Base-by-base conservation (phyloP, 2,329 filamentous ascomycete species). In the Aureobasidium namibiae region DNA sequence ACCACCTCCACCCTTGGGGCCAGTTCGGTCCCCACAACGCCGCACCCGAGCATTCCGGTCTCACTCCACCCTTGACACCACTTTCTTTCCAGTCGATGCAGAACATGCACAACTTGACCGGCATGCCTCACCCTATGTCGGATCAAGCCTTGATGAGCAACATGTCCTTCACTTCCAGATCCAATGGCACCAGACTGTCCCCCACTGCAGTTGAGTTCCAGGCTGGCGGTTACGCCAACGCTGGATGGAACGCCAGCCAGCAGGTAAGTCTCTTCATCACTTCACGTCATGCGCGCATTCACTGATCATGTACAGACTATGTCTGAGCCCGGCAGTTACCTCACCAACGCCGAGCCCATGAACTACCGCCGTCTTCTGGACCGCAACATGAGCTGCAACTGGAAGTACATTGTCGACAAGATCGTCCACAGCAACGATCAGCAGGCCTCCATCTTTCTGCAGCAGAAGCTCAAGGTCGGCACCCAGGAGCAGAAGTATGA, bases 371-470 rank as follows among this genome's bases (percentile, higher is more conserved):
- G 92, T 59, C 82, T 99, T 39, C 84, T 97, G 48, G 94, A 99
- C 70, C 91, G 92, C 69, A 96, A 92, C 70, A 90, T 95, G 74
- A 95, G 89, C 69, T 97, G 92, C 76, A 95, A 99, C 77, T 99
- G 92, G 94, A 95, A 94, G 76, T 96, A 96, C 72, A 96, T 99
- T 67, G 94, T 99, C 59, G 92, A 99, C 78, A 97, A 97, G 80
- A 99, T 99, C 70, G 92, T 99, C 65, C 95, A 90, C 82, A 96
- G 92, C 77, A 97, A 99, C 73, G 94, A 99, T 70, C 94, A 99
- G 74, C 94, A 99, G 74, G 94, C 95, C 10, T 99, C 94, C 2
- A 97, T 99, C 68, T 99, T 99, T 75, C 80, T 99, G 45, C 94
- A 99, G 73, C 94, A 99, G 76, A 99, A 99, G 78, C 88, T 99